Evolutionary conservation across 148 eudicot species (phyloP).

Genomic region (Euryodendron excelsum): DNA sequence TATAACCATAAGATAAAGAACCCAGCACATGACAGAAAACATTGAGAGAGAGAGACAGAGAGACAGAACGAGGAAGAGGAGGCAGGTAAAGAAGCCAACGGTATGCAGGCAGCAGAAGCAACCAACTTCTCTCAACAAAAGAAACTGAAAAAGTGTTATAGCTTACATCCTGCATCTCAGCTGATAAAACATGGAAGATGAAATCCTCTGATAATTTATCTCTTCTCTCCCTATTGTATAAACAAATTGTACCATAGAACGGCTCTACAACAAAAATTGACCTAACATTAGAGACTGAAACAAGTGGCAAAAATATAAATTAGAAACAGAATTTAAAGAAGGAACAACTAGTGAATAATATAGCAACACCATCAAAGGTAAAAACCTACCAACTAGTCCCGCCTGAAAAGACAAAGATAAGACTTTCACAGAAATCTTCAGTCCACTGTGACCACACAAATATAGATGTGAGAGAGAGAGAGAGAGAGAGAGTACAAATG

Average conservation of each 20-base stretch:
- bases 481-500: not conserved
- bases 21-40: not conserved
- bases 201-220: constrained; percentile 97
- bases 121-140: not conserved
- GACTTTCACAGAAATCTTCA: constrained; percentile 95
- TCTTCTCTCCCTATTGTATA: constrained; percentile 94
- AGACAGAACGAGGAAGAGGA: not conserved
- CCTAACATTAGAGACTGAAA: constrained; percentile 13
- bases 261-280: constrained; percentile 71
- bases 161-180: constrained; percentile 75
- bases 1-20: not conserved
- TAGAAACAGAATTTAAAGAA: not conserved
- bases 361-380: not conserved
- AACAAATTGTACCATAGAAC: constrained; percentile 89
- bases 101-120: not conserved
- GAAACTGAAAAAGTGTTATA: not conserved
- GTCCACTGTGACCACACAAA: constrained; percentile 55
- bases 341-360: constrained; percentile 3
- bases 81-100: too few species aligned
- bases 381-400: constrained; percentile 83
- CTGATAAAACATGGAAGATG: constrained; percentile 62
- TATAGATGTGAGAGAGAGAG: not conserved
- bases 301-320: not conserved
- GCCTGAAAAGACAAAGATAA: constrained; percentile 87
- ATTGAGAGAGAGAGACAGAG: not conserved